Percentiles rank a stretch among this genome's conserved stretches.
Conservation (phyloP, 176 grass and related monocot species). For the Oryza nivara region DNA sequence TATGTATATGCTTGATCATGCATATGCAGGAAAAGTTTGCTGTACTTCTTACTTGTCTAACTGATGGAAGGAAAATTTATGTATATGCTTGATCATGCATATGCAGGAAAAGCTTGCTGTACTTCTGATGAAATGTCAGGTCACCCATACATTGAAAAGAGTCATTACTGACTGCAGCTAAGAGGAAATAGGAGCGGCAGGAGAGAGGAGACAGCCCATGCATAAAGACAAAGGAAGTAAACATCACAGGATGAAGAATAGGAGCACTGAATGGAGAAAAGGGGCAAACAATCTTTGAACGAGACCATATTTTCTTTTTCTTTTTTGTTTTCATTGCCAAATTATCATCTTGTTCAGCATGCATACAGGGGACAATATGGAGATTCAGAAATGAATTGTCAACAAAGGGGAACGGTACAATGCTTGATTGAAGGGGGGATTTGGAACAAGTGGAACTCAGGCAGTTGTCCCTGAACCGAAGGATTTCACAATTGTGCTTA, state of each 20-base stretch:
- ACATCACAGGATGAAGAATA: slow-evolving; percentile 3
- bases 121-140: slow-evolving; percentile 2
- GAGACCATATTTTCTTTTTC: slow-evolving; percentile 27
- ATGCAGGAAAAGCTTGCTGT: slow-evolving; percentile 6
- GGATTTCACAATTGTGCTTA: slow-evolving; percentile 79
- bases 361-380: slow-evolving; percentile 4
- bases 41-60: neutral
- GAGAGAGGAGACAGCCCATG: slow-evolving; percentile 25
- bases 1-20: no score
- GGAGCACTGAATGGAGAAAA: neutral
- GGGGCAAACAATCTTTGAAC: neutral
- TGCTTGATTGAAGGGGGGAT: neutral
- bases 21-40: no score
- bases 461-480: slow-evolving; percentile 58
- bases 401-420: neutral
- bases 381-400: neutral
- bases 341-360: slow-evolving; percentile 15
- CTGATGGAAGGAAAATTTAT: neutral
- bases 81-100: neutral
- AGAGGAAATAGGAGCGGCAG: neutral
- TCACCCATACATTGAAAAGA: slow-evolving; percentile 10
- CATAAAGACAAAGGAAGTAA: slow-evolving; percentile 25
- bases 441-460: slow-evolving; percentile 32
- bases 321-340: neutral
- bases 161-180: slow-evolving; percentile 17